Evolutionary conservation across 768 basidiomycete species (phyloP), one percentile per base, ranked within the genome.

Genomic region (Boletus patriciae): DNA sequence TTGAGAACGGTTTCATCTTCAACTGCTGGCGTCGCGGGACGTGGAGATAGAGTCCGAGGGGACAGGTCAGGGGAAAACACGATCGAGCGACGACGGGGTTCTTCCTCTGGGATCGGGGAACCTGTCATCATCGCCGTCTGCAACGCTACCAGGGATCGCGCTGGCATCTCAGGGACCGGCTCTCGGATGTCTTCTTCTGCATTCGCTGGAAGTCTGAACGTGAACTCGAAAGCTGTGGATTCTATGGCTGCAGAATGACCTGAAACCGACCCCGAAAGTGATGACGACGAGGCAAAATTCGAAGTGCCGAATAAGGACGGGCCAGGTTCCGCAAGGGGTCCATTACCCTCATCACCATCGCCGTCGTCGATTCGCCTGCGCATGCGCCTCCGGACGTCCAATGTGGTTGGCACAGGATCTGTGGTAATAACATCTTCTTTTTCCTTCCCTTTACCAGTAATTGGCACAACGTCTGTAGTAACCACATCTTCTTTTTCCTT

Each of bases 381-480:
- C 16, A 57, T 54, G 44, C 65, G 71, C 38, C 57, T 67, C 46
- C 54, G 56, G 12, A 57, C 23, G 7, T 61, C 64, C 37, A n/a
- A 29, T 1, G 49, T 40, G 13, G 34, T 25, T 10, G 55, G 40
- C 16, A n/a, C 46, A n/a, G 44, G 52, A 3, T 62, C 62, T 18
- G 31, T 42, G 3, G 4, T 9, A 36, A 36, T 10, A 31, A 31
- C 45, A 34, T 45, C 54, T 4, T 59, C 68, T 51, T 45, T 70
- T 27, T 48, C 72, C 48, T 73, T 74, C 21, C 71, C 72, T 63
- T 72, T 70, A 31, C 34, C 44, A 31, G 49, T 40, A 18, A 37
- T 25, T 13, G 53, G 37, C 13, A 19, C 46, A 18, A 42, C 50
- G 4, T 62, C 63, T 19, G 27, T 41, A 4, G 6, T 13, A 42